Percentiles rank a stretch among this genome's conserved stretches.
Conservation (phyloP, 441 rosid species). For the Hura crepitans region DNA sequence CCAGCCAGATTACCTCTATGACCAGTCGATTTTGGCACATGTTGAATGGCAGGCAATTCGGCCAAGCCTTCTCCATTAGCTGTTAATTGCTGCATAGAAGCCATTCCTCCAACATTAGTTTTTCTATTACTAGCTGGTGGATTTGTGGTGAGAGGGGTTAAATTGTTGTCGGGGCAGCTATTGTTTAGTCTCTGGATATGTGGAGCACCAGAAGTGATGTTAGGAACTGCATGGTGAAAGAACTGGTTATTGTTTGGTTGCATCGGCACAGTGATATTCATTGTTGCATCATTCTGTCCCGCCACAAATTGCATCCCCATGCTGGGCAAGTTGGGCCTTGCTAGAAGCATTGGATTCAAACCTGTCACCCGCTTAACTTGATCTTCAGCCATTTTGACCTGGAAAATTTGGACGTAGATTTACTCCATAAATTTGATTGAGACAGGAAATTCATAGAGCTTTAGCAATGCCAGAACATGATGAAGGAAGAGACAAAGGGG, state of each 20-base stretch:
- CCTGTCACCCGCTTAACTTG: constrained; percentile 85
- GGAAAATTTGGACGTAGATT: constrained; percentile 27
- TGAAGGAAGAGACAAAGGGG: neutral
- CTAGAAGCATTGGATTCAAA: constrained; percentile 62
- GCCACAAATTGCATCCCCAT: constrained; percentile 50
- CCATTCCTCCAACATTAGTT: constrained; percentile 28
- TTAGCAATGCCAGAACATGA: neutral
- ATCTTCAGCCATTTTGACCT: constrained; percentile 99
- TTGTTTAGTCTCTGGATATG: constrained; percentile 42
- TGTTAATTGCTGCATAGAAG: constrained; percentile 26
- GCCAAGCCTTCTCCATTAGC: constrained; percentile 7
- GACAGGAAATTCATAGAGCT: neutral
- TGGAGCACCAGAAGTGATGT: constrained; percentile 30
- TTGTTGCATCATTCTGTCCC: constrained; percentile 40
- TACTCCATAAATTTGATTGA: constrained; percentile 17
- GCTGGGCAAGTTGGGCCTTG: constrained; percentile 51
- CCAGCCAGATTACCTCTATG: constrained; percentile 20
- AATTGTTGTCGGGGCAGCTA: constrained; percentile 29
- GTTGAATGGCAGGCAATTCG: constrained; percentile 24
- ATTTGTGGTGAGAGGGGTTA: constrained; percentile 33
- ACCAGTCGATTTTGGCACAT: constrained; percentile 30
- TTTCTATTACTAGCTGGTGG: constrained; percentile 33
- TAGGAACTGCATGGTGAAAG: constrained; percentile 47
- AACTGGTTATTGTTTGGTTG: constrained; percentile 49
- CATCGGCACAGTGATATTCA: constrained; percentile 38